Evolutionary conservation across 371 early-diverging fungal species (phyloP).

Genomic region (Funneliformis caledonium): DNA sequence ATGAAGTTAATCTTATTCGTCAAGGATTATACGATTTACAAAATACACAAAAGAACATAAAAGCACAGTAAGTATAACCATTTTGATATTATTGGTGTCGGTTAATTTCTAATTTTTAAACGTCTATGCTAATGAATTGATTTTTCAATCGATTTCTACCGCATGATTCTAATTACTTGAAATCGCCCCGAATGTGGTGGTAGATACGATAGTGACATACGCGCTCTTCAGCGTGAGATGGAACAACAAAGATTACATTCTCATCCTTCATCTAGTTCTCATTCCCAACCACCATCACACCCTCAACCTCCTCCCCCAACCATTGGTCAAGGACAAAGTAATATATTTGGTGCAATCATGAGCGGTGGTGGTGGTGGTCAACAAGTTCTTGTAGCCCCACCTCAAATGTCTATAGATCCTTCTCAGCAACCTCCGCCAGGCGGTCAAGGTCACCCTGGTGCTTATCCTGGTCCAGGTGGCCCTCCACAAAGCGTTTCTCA

Average conservation of each 20-base stretch:
- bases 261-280: slow-evolving; percentile 43
- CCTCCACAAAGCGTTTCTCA: slow-evolving; percentile 46
- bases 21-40: slow-evolving; percentile 81
- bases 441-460: slow-evolving; percentile 40
- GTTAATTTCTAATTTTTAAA: background rate
- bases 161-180: background rate
- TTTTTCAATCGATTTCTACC: background rate
- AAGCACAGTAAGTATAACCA: slow-evolving; percentile 61
- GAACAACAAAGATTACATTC: slow-evolving; percentile 47
- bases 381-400: slow-evolving; percentile 51
- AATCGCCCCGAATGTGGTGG: background rate
- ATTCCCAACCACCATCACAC: slow-evolving; percentile 48
- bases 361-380: slow-evolving; percentile 48
- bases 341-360: slow-evolving; percentile 51
- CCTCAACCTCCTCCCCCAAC: slow-evolving; percentile 54
- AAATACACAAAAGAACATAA: slow-evolving; percentile 73
- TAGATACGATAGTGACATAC: slow-evolving; percentile 81
- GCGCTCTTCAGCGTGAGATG: slow-evolving; percentile 74
- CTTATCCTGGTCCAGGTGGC: slow-evolving; percentile 41
- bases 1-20: slow-evolving; percentile 76
- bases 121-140: background rate
- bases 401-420: slow-evolving; percentile 52
- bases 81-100: background rate
- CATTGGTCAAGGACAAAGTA: slow-evolving; percentile 54
- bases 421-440: slow-evolving; percentile 47